Evolutionary conservation across 441 rosid genomes (phyloP), one percentile per base, ranked within the genome.

Genomic region (Populus tomentosa): DNA sequence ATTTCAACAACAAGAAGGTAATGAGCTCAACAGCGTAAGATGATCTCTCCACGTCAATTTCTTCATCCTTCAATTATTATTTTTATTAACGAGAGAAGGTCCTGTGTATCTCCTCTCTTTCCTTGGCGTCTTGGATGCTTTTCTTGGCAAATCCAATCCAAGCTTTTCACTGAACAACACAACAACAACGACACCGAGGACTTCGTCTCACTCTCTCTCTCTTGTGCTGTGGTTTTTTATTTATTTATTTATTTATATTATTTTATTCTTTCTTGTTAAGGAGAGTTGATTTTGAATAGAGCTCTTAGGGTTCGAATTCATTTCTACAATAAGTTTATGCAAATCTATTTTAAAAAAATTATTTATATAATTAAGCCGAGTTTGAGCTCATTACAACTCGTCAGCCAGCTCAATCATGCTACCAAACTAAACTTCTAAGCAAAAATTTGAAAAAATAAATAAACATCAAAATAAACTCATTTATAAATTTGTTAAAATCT

Each of bases 121-220:
- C 50, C 30, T 59, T 38, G 42, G 46, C 42, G 65, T 70, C 24
- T 78, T 78, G 79, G 86, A 87, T 85, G 75, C 86, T 77, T 88
- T 87, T 71, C 88, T 88, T 87, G 33, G 80, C 80, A 30, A 78
- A 84, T 78, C 80, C 77, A 75, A 59, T 65, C 75, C 64, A 10
- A 76, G 33, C n/a, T 33, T 75, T 40, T 68, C 72, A 35, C 74
- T 35, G 72, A 38, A 71, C 82, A 71, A 67, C 38, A 18, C 76
- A 67, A 63, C 80, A 10, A 30, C 32, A 30, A 30, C 32, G 32
- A 30, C 32, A 30, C 32, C 70, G 16, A 35, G 36, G 23, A 18
- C 63, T 63, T 67, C 68, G 42, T 73, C 76, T 72, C 53, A 65
- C 33, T 62, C 53, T 36, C 28, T 26, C 73, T 18, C 46, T 62